Base-by-base conservation (phyloP, 2,329 filamentous ascomycete genomes). In the Truncatella angustata region DNA sequence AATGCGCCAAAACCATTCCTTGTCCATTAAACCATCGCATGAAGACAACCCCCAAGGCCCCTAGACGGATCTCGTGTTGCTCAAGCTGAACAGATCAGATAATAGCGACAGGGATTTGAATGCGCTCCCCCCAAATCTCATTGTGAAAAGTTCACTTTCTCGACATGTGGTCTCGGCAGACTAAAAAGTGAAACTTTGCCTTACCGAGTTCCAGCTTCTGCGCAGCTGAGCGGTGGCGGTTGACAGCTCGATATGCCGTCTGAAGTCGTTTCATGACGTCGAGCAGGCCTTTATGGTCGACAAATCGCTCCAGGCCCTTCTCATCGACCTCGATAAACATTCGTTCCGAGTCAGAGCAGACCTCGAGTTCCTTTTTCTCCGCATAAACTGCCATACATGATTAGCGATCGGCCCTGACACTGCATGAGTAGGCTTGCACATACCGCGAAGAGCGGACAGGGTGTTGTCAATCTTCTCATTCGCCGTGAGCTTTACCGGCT, bases 281-380 rank as follows among this genome's bases (percentile, higher is more conserved):
- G 45, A 36, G 35, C 26, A 52, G 10, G 10, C 36, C 9, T 2
- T 16, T 7, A 12, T 52, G n/a, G 14, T 23, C 21, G 2, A 16
- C n/a, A 12, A 52, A 18, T 6, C 24, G 7, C 14, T 9, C 0
- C 3, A 46, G 49, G 44, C 60, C 56, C 0, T 40, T 9, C 4
- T 34, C 2, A 11, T n/a, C 42, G 12, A 60, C 50, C 48, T 64
- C 58, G 46, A 50, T 59, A 43, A 61, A 66, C 1, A 24, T 49
- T 11, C 48, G 54, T 9, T 42, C 37, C 2, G 23, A 47, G 35
- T 65, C 59, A 5, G 56, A 43, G 21, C 58, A 65, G 11, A 45
- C 44, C 2, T 49, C 43, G 10, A 62, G 52, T 16, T 48, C 30
- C 1, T 55, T 36, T 7, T 40, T 9, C 10, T 32, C 26, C 0